Evolutionary conservation across 352 stramenopile species (phyloP).

Genomic region (Phytophthora pluvialis): DNA sequence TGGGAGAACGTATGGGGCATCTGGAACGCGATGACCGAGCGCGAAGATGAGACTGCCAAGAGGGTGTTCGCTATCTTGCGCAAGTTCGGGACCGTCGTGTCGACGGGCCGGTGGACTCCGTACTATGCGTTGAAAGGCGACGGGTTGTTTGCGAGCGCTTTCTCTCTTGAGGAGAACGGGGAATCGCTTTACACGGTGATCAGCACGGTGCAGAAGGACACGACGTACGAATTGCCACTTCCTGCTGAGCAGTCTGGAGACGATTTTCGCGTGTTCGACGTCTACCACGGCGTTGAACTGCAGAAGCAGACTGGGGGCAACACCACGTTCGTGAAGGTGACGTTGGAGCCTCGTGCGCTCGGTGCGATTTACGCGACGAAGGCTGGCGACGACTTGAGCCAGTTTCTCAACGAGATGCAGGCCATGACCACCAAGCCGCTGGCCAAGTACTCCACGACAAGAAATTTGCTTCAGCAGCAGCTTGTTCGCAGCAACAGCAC

Average conservation of each 20-base stretch:
- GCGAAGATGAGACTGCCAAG: constrained; percentile 69
- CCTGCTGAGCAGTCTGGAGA: constrained; percentile 24
- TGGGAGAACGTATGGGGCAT: constrained; percentile 93
- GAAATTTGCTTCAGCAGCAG: constrained; percentile 48
- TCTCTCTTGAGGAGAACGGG: constrained; percentile 34
- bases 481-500: constrained; percentile 27
- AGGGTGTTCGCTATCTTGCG: constrained; percentile 72
- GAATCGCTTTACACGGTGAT: constrained; percentile 71
- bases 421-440: constrained; percentile 58
- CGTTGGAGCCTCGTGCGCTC: constrained; percentile 68
- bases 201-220: constrained; percentile 41
- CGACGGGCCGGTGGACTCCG: constrained; percentile 56
- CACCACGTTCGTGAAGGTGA: constrained; percentile 33
- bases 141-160: constrained; percentile 56
- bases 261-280: constrained; percentile 54
- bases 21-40: constrained; percentile 81
- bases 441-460: constrained; percentile 47
- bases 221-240: constrained; percentile 46
- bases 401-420: constrained; percentile 60
- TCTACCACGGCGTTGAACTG: constrained; percentile 68
- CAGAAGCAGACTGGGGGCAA: constrained; percentile 13
- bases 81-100: constrained; percentile 55
- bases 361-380: constrained; percentile 53
- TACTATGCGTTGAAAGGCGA: constrained; percentile 51
- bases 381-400: constrained; percentile 29